phyloP scores from a whole-genome alignment of 2,329 filamentous ascomycete species.

The Harringtonia lauricola region DNA sequence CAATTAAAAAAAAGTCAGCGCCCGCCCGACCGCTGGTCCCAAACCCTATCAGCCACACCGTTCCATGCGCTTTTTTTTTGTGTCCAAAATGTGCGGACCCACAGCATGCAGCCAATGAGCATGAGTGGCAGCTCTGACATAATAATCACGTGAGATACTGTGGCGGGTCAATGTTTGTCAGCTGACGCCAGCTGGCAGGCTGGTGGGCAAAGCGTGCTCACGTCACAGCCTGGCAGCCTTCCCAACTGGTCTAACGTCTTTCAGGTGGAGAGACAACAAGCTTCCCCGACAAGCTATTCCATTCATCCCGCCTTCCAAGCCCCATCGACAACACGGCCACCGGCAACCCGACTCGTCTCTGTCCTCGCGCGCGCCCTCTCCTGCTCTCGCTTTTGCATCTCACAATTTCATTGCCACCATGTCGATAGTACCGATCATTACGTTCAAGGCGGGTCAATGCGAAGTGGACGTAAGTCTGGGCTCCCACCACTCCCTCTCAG shows the following conservation, averaged over 20 bases:
- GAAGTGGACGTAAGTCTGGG: slow-evolving; percentile 60
- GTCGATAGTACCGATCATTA: slow-evolving; percentile 79
- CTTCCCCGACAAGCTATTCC: no score
- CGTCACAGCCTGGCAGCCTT: slow-evolving; percentile 13
- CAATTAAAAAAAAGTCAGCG: slow-evolving; percentile 8
- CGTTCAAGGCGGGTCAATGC: slow-evolving; percentile 92
- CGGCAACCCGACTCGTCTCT: neutral
- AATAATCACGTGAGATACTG: neutral
- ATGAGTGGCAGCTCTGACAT: neutral
- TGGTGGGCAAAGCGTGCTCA: slow-evolving; percentile 3
- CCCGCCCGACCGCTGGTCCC: neutral
- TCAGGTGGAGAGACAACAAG: no score
- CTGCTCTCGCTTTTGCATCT: neutral
- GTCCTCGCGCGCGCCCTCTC: neutral
- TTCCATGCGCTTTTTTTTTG: slow-evolving; percentile 10
- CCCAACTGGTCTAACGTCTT: neutral
- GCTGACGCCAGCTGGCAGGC: slow-evolving; percentile 5
- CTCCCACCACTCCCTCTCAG: neutral
- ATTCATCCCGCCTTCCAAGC: no score
- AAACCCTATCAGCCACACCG: slow-evolving; percentile 9
- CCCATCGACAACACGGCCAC: neutral
- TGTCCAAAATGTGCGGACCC: slow-evolving; percentile 5
- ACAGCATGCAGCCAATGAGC: slow-evolving; percentile 2
- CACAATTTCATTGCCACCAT: slow-evolving; percentile 32
- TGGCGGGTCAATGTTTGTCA: no score